These are phyloP conservation scores for Aspergillus vadensis DNA, from an alignment of 2,329 filamentous ascomycete genomes.

Conservation along the genomic window DNA sequence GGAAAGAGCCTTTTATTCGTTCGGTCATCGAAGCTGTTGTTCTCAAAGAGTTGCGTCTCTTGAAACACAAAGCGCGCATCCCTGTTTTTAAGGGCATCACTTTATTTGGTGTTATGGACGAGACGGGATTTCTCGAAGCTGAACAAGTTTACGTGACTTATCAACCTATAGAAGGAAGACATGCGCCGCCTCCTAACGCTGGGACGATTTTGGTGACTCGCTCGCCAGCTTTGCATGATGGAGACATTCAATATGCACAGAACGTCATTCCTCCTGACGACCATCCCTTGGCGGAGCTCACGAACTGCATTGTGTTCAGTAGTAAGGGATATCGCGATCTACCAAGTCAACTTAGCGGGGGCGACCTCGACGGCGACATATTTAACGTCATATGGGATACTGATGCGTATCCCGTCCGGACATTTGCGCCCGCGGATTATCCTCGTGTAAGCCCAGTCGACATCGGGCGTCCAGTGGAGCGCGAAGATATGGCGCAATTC, in stretches of 20 bases:
- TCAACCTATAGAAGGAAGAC: conserved; percentile 12
- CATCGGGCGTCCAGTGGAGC: conserved; percentile 62
- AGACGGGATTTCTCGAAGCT: conserved; percentile 68
- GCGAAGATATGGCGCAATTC: conserved; percentile 73
- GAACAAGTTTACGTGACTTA: conserved; percentile 51
- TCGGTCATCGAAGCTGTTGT: conserved; percentile 69
- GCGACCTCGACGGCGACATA: conserved; percentile 80
- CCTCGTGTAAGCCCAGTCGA: conserved; percentile 58
- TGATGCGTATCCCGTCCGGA: conserved; percentile 45
- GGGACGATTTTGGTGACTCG: conserved; percentile 65
- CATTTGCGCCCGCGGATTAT: conserved; percentile 69
- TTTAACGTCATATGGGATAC: conserved; percentile 78
- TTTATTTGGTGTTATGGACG: conserved; percentile 81
- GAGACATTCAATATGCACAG: conserved; percentile 70
- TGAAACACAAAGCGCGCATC: conserved; percentile 80
- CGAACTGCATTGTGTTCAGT: conserved; percentile 79
- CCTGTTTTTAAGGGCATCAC: conserved; percentile 70
- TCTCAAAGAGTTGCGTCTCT: conserved; percentile 67
- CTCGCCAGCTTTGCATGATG: conserved; percentile 79
- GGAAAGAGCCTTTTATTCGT: conserved; percentile 69
- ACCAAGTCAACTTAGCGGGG: conserved; percentile 76
- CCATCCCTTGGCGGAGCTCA: conserved; percentile 63
- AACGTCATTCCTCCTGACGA: conserved; percentile 60
- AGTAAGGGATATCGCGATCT: conserved; percentile 70
- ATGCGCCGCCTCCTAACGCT: conserved; percentile 18